A percentile compares a stretch with the other conserved stretches of the same genome.
phyloP scores from a whole-genome alignment of 2,329 filamentous ascomycete genomes.

The Dactylellina cionopaga region DNA sequence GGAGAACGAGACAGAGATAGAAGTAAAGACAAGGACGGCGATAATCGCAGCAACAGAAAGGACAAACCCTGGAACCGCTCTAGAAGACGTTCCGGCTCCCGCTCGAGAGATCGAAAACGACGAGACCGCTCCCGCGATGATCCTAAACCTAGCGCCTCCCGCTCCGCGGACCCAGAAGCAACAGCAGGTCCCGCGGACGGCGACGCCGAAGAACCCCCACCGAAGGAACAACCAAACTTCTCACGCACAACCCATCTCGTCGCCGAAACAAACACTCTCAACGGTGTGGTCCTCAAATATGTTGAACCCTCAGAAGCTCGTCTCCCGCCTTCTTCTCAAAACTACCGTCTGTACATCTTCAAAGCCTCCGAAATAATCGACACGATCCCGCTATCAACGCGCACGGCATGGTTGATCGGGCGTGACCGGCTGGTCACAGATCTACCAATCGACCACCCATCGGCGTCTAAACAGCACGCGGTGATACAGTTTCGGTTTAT shows the following conservation, averaged over 20 bases:
- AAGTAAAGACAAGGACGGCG: constrained; percentile 33
- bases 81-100: constrained; percentile 7
- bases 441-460: constrained; percentile 85
- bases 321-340: constrained; percentile 79
- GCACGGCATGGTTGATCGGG: constrained; percentile 91
- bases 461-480: constrained; percentile 93
- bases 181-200: background rate
- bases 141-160: constrained; percentile 2
- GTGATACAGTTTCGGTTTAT: constrained; percentile 91
- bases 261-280: constrained; percentile 85
- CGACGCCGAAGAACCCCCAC: constrained; percentile 59
- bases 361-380: constrained; percentile 83
- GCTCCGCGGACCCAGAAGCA: background rate
- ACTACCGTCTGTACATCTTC: constrained; percentile 94
- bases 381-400: constrained; percentile 74
- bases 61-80: background rate
- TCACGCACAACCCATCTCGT: constrained; percentile 81
- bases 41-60: background rate
- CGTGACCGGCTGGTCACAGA: constrained; percentile 84
- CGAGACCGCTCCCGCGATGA: background rate
- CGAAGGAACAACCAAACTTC: constrained; percentile 90
- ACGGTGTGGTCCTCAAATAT: constrained; percentile 89
- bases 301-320: constrained; percentile 93
- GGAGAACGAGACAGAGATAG: constrained; percentile 51
- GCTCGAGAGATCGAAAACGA: constrained; percentile 6